These are phyloP conservation scores for Plectosphaerella plurivora DNA, from an alignment of 2,329 filamentous ascomycete species.

Conservation along the genomic window DNA sequence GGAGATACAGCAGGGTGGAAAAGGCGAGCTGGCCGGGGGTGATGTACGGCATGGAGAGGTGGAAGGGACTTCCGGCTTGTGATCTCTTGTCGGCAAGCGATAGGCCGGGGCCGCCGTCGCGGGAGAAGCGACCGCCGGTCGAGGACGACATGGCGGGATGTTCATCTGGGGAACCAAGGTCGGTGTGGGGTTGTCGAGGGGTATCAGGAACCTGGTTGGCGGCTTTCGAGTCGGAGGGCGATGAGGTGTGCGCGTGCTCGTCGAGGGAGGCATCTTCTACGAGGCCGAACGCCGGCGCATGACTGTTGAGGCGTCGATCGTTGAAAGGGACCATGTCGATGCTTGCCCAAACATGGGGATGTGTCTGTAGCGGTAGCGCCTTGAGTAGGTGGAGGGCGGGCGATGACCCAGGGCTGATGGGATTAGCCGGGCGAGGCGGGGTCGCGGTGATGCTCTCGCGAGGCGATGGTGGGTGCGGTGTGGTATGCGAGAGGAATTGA, in stretches of 20 bases:
- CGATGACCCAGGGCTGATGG: neutral
- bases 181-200: neutral
- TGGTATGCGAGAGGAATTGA: too few species aligned
- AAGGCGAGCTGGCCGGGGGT: constrained; percentile 56
- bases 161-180: neutral
- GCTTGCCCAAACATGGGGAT: constrained; percentile 9
- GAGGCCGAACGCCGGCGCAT: neutral
- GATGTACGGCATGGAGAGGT: constrained; percentile 38
- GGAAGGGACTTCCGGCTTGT: constrained; percentile 29
- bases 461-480: neutral
- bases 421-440: neutral
- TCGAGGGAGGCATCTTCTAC: neutral
- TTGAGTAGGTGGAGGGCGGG: too few species aligned
- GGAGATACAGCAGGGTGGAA: constrained; percentile 68
- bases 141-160: constrained; percentile 1
- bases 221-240: neutral
- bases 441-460: neutral
- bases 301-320: neutral
- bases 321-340: constrained; percentile 8
- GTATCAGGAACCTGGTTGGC: too few species aligned
- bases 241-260: neutral
- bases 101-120: constrained; percentile 17
- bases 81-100: constrained; percentile 18
- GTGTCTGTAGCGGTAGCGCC: neutral
- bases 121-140: constrained; percentile 26